A percentile compares a stretch with the other conserved stretches of the same genome.
Conservation (phyloP, 2,329 filamentous ascomycete genomes). For the Clarireedia homoeocarpa region DNA sequence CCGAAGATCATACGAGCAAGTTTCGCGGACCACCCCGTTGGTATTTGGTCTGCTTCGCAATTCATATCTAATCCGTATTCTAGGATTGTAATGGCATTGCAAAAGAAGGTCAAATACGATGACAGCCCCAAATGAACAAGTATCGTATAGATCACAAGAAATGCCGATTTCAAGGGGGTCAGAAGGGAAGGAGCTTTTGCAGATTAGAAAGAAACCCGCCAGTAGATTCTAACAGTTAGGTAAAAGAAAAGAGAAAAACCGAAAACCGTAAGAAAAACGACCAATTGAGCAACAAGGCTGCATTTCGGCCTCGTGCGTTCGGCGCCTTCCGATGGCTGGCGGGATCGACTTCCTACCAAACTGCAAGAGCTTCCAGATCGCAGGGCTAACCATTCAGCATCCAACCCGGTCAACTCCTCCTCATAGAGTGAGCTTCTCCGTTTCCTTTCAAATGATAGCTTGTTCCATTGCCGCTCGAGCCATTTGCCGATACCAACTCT, state of each 20-base stretch:
- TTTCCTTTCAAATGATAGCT: neutral
- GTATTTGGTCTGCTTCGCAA: neutral
- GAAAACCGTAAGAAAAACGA: too few relatives aligned
- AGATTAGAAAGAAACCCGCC: neutral
- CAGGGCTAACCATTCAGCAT: neutral
- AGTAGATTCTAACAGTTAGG: slow-evolving; percentile 1
- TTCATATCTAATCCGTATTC: neutral
- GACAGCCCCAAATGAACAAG: too few relatives aligned
- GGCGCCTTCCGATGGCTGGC: slow-evolving; percentile 7
- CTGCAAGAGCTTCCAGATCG: neutral
- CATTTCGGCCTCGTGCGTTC: slow-evolving; percentile 3
- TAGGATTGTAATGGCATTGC: too few relatives aligned
- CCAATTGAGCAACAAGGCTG: slow-evolving; percentile 1
- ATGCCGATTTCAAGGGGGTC: neutral
- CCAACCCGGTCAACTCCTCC: neutral
- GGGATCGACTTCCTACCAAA: neutral
- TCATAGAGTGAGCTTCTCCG: slow-evolving; percentile 2
- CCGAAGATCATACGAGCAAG: neutral
- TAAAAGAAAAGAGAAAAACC: slow-evolving; percentile 2
- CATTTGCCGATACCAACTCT: neutral
- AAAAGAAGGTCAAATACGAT: too few relatives aligned
- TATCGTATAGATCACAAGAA: too few relatives aligned
- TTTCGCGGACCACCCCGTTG: neutral
- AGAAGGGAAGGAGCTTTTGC: neutral
- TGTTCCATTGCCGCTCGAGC: neutral